phyloP scores from a whole-genome alignment of 441 rosid genomes.

The Sinapis alba region DNA sequence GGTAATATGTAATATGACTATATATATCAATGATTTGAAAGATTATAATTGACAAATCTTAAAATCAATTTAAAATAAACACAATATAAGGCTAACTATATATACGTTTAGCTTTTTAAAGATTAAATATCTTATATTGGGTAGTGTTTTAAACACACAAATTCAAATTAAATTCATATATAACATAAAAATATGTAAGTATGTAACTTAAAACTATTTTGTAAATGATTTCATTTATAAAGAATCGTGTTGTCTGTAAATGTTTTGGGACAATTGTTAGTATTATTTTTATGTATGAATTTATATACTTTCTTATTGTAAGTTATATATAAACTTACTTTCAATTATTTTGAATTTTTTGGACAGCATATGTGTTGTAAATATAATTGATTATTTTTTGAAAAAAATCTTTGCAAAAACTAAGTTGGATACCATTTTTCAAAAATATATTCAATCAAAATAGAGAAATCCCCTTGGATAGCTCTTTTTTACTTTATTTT shows the following conservation, averaged over 20 bases:
- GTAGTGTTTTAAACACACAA: background rate
- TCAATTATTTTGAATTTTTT: background rate
- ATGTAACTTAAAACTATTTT: background rate
- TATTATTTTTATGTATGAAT: background rate
- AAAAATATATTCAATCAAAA: no score
- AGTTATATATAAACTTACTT: background rate
- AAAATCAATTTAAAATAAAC: no score
- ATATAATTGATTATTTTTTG: background rate
- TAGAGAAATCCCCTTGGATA: no score
- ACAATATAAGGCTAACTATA: no score
- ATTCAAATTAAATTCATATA: background rate
- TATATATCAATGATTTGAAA: background rate
- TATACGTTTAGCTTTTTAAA: background rate
- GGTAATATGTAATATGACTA: background rate
- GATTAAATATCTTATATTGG: background rate
- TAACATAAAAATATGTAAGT: background rate
- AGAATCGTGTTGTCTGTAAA: background rate
- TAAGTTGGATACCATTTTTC: background rate
- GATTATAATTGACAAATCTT: background rate
- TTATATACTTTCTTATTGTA: background rate
- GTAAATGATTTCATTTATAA: background rate
- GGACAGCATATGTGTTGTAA: background rate
- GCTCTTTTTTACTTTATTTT: no score
- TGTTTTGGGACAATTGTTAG: background rate
- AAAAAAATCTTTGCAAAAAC: background rate